Evolutionary conservation across 129 eudicot species (phyloP).

Genomic region (Flaveria trinervia): DNA sequence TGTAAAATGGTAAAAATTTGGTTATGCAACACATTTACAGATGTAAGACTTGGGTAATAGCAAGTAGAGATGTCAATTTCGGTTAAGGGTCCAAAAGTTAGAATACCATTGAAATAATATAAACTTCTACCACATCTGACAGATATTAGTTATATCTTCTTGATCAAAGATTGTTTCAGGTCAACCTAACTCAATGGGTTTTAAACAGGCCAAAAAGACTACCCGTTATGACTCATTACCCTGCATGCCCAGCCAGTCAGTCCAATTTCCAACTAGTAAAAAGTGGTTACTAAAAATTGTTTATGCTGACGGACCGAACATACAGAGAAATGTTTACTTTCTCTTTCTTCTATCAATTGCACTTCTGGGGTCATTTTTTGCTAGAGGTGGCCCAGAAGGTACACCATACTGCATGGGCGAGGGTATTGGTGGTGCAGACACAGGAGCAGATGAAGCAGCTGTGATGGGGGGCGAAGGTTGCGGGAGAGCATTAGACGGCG

Average conservation of each 20-base stretch:
- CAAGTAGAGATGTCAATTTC: background rate
- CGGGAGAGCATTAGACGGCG: constrained; percentile 55
- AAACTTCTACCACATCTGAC: too few relatives aligned
- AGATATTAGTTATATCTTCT: too few relatives aligned
- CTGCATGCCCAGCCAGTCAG: too few relatives aligned
- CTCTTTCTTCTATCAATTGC: constrained; percentile 85
- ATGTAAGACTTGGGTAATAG: background rate
- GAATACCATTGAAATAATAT: too few relatives aligned
- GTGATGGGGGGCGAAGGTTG: constrained; percentile 41
- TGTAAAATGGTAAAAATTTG: constrained; percentile 18
- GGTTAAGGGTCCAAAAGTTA: too few relatives aligned
- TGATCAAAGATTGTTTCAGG: background rate
- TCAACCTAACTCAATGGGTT: background rate
- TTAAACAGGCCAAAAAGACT: background rate
- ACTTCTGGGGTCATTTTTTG: constrained; percentile 68
- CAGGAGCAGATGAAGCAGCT: constrained; percentile 42
- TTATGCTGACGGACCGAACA: constrained; percentile 15
- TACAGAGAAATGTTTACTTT: constrained; percentile 50
- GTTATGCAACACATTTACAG: background rate
- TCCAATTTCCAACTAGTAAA: background rate
- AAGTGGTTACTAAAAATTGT: background rate
- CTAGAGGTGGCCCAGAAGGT: constrained; percentile 54
- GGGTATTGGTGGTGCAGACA: constrained; percentile 53
- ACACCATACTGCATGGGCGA: constrained; percentile 88
- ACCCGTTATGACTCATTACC: background rate